These are phyloP conservation scores for Toxoplasma gondii DNA, from an alignment of 169 alveolate species.

Conservation along the genomic window DNA sequence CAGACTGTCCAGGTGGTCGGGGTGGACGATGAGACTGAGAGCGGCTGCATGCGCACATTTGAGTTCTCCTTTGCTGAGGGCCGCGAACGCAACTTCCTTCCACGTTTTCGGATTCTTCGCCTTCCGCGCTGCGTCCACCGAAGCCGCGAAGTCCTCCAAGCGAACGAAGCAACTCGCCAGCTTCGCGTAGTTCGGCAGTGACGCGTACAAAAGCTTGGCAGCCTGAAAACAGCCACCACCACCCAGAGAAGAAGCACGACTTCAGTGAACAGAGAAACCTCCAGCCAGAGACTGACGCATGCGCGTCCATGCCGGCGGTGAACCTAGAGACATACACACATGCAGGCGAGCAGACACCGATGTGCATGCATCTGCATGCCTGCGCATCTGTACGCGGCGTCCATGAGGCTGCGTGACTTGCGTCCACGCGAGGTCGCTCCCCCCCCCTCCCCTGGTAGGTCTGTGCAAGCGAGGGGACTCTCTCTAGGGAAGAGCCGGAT, in stretches of 20 bases:
- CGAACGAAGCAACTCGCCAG: conserved; percentile 96
- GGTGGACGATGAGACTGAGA: conserved; percentile 95
- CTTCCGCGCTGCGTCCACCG: conserved; percentile 98
- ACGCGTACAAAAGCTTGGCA: conserved; percentile 94
- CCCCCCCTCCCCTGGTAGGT: too few species aligned
- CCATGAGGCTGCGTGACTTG: too few species aligned
- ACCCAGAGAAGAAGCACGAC: background rate
- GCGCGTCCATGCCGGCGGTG: background rate
- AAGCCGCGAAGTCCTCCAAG: conserved; percentile 93
- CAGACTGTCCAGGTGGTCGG: conserved; percentile 98
- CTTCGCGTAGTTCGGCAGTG: conserved; percentile 96
- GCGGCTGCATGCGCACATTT: conserved; percentile 95
- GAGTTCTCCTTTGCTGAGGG: conserved; percentile 90
- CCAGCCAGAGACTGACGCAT: background rate
- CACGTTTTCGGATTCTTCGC: conserved; percentile 97
- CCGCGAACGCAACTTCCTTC: conserved; percentile 94
- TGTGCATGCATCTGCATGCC: too few species aligned
- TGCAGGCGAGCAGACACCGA: too few species aligned
- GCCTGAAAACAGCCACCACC: conserved; percentile 60
- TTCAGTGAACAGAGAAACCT: background rate
- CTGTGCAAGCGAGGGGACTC: too few species aligned
- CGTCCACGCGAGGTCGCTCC: too few species aligned
- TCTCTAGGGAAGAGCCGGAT: too few species aligned
- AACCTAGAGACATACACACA: too few species aligned
- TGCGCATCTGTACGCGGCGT: too few species aligned